phyloP scores from a whole-genome alignment of 129 eudicot genomes.

The Flaveria sonorensis region DNA sequence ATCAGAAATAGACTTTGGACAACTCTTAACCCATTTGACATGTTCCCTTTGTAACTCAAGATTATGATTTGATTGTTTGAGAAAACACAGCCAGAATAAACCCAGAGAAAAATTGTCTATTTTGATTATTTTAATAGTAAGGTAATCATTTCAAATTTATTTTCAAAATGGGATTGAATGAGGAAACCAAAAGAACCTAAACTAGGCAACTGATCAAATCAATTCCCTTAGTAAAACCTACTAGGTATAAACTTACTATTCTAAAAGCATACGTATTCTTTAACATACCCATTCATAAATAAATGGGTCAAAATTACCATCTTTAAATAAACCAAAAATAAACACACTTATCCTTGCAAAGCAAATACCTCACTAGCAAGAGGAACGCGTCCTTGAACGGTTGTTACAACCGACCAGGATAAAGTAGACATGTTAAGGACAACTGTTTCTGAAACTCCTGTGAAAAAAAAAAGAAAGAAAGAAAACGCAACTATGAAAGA shows the following conservation, averaged over 20 bases:
- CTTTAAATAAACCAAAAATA: not conserved
- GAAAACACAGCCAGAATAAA: not conserved
- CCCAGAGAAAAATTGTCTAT: not conserved
- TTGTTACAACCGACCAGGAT: slow-evolving; percentile 90
- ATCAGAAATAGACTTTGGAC: not conserved
- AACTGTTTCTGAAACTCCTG: slow-evolving; percentile 93
- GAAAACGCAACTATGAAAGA: not conserved
- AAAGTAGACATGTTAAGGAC: slow-evolving; percentile 99
- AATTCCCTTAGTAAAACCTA: not conserved
- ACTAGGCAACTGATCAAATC: not conserved
- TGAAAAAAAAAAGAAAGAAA: slow-evolving; percentile 14
- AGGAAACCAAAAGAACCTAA: not conserved
- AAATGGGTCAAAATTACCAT: not conserved
- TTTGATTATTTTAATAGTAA: not conserved
- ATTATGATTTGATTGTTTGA: not conserved
- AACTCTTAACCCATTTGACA: not conserved
- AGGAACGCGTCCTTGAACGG: slow-evolving; percentile 87
- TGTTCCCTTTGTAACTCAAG: not conserved
- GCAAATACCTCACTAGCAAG: slow-evolving; percentile 92
- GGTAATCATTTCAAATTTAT: not conserved
- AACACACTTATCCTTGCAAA: not conserved
- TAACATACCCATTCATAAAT: not conserved
- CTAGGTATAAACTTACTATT: not conserved
- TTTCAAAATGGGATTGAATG: not conserved
- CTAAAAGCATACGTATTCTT: not conserved